Evolutionary conservation across 495 filamentous ascomycete species (phyloP), one percentile per base, ranked within the genome.

Genomic region (Neurospora terricola): DNA sequence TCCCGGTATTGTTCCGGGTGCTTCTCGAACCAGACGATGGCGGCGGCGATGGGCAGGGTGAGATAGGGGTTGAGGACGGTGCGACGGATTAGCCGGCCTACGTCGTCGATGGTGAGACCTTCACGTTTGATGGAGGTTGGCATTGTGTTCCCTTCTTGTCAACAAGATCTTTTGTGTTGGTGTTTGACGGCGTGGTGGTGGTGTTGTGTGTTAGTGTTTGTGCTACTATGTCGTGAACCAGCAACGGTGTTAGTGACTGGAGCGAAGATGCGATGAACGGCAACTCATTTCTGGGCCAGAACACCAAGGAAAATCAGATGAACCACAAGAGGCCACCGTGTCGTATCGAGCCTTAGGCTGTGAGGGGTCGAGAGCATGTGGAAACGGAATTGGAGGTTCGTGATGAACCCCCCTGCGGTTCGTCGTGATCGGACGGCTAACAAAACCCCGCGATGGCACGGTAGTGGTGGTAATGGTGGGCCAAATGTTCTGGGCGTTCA

Each of bases 31-130:
- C 40, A 75, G 36, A 66, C 48, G 1, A 72, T 72, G 2, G 71
- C 73, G 7, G 72, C 71, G 4, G 76, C 76, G 45, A 78, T 36
- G 12, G 78, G 76, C 3, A 79, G 72, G 10, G 75, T 71, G 9
- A 78, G 54, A 34, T 69, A 74, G 54, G 74, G 73, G 73, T 80
- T 78, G 2, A 80, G 72, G 14, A 76, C 66, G 2, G 78, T 75
- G 11, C 73, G 72, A 30, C 76, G 73, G 72, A 78, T 23, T 14
- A 69, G 5, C 3, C 74, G 70, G 59, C 42, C 73, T n/a, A 78
- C 27, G 34, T 70, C 71, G 75, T 79, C 78, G 42, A 78, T 69
- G 73, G 75, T 74, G 39, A 76, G 71, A 69, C 78, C 75, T 54
- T 79, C 74, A 37, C 78, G 75, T 9, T 23, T 27, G 48, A 59